A percentile compares a stretch with the other conserved stretches of the same genome.
These are phyloP conservation scores for Chrysanthemum makinoi DNA, from an alignment of 129 eudicot genomes.

Conservation along the genomic window DNA sequence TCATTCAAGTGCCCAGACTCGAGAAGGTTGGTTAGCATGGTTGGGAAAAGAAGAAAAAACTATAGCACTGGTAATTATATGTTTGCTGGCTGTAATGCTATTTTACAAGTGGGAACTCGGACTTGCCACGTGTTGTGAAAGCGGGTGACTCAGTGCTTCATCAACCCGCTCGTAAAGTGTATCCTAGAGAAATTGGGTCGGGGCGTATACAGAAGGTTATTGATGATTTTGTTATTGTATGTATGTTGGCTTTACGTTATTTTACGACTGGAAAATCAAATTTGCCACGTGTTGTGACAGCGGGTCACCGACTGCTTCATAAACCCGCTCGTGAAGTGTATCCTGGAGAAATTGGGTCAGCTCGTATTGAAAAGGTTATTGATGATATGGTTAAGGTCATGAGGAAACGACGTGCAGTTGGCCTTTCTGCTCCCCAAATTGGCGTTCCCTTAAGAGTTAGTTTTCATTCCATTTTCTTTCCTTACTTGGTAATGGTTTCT, in stretches of 20 bases:
- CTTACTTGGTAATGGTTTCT: too few species aligned
- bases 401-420: constrained; percentile 65
- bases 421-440: constrained; percentile 70
- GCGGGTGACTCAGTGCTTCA: constrained; percentile 83
- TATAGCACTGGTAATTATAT: too few species aligned
- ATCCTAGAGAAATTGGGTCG: constrained; percentile 56
- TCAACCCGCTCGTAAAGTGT: constrained; percentile 59
- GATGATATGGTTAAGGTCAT: constrained; percentile 71
- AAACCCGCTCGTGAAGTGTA: constrained; percentile 61
- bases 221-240: constrained; percentile 33
- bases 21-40: too few species aligned
- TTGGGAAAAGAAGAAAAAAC: too few species aligned
- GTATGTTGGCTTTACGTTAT: too few species aligned
- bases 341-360: constrained; percentile 60
- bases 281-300: constrained; percentile 53
- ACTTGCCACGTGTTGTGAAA: neutral
- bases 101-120: too few species aligned
- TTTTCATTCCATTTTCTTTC: constrained; percentile 8
- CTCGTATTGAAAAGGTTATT: constrained; percentile 57
- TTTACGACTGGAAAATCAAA: neutral
- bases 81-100: neutral
- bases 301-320: constrained; percentile 79
- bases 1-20: too few species aligned
- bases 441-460: constrained; percentile 62
- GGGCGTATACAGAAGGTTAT: constrained; percentile 60